phyloP scores from a whole-genome alignment of 148 eudicot genomes.

The Euryodendron excelsum region DNA sequence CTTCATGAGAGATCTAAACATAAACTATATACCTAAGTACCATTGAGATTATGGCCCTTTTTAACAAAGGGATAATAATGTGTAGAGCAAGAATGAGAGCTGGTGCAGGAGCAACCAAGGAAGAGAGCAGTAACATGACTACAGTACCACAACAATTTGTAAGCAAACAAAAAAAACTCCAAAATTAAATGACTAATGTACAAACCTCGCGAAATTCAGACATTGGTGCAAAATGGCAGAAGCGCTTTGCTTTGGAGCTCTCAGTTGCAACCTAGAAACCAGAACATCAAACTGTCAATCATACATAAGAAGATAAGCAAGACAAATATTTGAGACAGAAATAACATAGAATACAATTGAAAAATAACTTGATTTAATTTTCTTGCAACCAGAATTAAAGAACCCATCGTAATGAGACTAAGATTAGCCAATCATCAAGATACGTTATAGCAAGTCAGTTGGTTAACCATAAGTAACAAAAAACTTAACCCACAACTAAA shows the following conservation, averaged over 20 bases:
- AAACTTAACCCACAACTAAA: neutral
- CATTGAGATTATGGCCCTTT: neutral
- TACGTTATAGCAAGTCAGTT: neutral
- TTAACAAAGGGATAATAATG: neutral
- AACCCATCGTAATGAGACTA: neutral
- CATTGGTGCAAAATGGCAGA: neutral
- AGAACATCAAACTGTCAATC: neutral
- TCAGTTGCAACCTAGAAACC: neutral
- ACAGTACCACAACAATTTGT: neutral
- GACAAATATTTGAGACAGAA: neutral
- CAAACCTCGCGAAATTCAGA: conserved; percentile 6
- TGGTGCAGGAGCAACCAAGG: neutral
- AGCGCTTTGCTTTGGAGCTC: neutral
- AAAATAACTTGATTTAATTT: conserved; percentile 1
- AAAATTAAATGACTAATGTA: neutral
- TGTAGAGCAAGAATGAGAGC: neutral
- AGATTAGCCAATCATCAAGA: neutral
- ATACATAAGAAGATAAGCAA: neutral
- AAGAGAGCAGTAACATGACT: neutral
- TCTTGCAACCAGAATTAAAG: neutral
- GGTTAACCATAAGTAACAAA: neutral
- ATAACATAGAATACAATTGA: neutral
- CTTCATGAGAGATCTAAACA: neutral
- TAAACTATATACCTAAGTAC: neutral
- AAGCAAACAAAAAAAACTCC: neutral